phyloP scores from a whole-genome alignment of 139 green algal species.

The Chlorella sorokiniana region DNA sequence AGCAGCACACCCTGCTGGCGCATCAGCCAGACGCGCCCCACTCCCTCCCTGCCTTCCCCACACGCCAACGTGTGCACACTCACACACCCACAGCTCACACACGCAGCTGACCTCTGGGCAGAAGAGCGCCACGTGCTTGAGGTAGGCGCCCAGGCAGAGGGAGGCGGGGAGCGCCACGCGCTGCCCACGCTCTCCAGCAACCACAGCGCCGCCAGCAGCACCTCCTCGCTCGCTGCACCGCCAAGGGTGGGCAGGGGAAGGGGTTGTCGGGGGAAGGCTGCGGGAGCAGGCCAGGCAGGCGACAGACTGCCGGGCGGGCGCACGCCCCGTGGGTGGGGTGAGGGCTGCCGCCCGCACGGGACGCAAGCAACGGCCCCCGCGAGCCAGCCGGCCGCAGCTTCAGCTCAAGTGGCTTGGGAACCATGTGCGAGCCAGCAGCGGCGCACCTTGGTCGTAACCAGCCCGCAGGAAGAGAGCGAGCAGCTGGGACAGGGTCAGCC shows the following conservation, averaged over 20 bases:
- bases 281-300: too few relatives aligned
- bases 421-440: background rate
- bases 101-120: constrained; percentile 9
- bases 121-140: constrained; percentile 9
- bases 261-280: background rate
- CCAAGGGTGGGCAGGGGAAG: too few relatives aligned
- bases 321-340: too few relatives aligned
- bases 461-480: constrained; percentile 19
- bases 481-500: constrained; percentile 20
- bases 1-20: too few relatives aligned
- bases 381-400: background rate
- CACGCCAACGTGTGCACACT: background rate
- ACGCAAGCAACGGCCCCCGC: background rate
- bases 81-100: background rate
- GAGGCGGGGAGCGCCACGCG: constrained; percentile 10
- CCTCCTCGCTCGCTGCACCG: constrained; percentile 11
- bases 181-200: constrained; percentile 8
- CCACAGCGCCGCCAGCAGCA: constrained; percentile 31
- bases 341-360: too few relatives aligned
- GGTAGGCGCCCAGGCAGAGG: constrained; percentile 3
- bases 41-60: background rate
- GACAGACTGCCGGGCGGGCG: background rate
- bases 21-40: background rate
- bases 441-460: background rate
- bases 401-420: too few relatives aligned